These are phyloP conservation scores for Fusarium haematococcum DNA, from an alignment of 2,329 filamentous ascomycete species.

Conservation along the genomic window DNA sequence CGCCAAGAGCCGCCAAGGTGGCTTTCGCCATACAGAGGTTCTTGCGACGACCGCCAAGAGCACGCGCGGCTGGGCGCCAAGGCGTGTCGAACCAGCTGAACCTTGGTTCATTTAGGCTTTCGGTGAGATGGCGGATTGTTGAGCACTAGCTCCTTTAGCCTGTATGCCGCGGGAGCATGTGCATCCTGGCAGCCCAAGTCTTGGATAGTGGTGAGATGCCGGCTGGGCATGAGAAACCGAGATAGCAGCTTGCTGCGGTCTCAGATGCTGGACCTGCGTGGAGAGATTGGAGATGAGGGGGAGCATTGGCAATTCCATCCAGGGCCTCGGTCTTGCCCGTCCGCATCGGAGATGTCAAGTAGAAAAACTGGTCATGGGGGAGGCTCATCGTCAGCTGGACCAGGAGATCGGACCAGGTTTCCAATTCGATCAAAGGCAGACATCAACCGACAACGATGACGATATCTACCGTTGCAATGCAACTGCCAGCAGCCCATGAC, in stretches of 20 bases:
- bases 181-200: constrained; percentile 6
- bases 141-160: constrained; percentile 7
- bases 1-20: constrained; percentile 40
- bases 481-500: constrained; percentile 20
- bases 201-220: constrained; percentile 26
- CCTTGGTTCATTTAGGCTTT: constrained; percentile 39
- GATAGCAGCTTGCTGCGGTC: neutral
- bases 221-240: constrained; percentile 4
- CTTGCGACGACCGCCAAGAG: constrained; percentile 26
- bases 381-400: neutral
- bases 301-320: constrained; percentile 1
- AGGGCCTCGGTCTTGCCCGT: constrained; percentile 3
- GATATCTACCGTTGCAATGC: constrained; percentile 26
- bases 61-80: constrained; percentile 22
- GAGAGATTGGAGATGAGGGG: constrained; percentile 4
- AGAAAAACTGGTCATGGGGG: neutral
- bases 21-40: constrained; percentile 23
- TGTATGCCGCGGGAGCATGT: constrained; percentile 7
- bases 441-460: constrained; percentile 18
- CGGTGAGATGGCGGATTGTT: constrained; percentile 32
- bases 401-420: neutral
- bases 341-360: constrained; percentile 3
- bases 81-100: constrained; percentile 31
- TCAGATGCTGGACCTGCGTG: neutral
- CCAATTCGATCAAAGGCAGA: constrained; percentile 4